These are phyloP conservation scores for Calonectria pteridis DNA, from an alignment of 2,329 filamentous ascomycete species.

Conservation along the genomic window DNA sequence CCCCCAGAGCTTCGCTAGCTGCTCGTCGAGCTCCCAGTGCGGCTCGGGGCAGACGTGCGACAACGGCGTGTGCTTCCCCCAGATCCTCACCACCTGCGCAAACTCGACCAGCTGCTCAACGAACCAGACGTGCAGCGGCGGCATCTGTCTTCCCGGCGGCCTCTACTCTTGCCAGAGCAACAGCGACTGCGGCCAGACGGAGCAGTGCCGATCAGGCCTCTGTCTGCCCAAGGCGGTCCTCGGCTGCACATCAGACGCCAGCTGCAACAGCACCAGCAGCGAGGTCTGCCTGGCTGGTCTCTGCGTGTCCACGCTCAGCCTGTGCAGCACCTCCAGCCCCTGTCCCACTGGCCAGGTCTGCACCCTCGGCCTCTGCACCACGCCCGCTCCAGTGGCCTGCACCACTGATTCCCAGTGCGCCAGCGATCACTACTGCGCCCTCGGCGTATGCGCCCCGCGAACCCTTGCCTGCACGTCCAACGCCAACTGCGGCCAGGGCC, in stretches of 20 bases:
- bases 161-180: constrained; percentile 1
- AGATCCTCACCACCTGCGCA: not conserved
- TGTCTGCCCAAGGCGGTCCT: constrained; percentile 7
- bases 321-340: not conserved
- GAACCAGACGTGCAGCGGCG: not conserved
- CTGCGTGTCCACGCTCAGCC: constrained; percentile 14
- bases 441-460: constrained; percentile 11
- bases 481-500: constrained; percentile 12
- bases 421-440: constrained; percentile 12
- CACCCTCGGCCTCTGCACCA: constrained; percentile 11
- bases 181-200: constrained; percentile 6
- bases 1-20: not conserved
- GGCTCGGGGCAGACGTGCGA: not conserved
- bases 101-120: not conserved
- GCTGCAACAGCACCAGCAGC: constrained; percentile 1
- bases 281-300: constrained; percentile 18
- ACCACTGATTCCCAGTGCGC: constrained; percentile 4
- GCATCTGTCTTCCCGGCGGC: constrained; percentile 9
- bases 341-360: constrained; percentile 11
- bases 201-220: not conserved
- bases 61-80: constrained; percentile 8
- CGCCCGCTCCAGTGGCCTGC: not conserved
- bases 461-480: constrained; percentile 2
- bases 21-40: not conserved
- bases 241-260: not conserved